These are phyloP conservation scores for Chalaropsis ovoidea DNA, from an alignment of 2,329 filamentous ascomycete genomes.

Conservation along the genomic window DNA sequence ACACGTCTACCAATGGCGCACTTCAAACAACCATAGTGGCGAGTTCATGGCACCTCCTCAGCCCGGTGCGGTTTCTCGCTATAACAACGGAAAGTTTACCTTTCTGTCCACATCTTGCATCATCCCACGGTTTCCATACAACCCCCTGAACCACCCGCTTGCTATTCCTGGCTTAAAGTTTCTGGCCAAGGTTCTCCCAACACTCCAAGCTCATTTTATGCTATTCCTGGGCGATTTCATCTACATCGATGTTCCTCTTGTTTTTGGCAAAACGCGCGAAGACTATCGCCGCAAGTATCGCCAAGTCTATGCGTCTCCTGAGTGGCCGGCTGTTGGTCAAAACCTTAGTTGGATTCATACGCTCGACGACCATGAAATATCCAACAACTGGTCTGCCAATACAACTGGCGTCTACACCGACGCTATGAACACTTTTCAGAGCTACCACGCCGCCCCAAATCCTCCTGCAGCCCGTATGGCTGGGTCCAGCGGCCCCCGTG, in stretches of 20 bases:
- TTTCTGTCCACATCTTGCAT: conserved; percentile 86
- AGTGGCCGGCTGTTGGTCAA: conserved; percentile 66
- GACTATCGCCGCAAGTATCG: conserved; percentile 87
- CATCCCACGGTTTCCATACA: conserved; percentile 83
- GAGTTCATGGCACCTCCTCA: conserved; percentile 69
- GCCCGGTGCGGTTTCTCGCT: conserved; percentile 51
- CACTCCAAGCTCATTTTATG: conserved; percentile 66
- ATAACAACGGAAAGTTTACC: conserved; percentile 62
- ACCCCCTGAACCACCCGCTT: conserved; percentile 68
- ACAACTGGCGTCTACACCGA: conserved; percentile 68
- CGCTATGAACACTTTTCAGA: conserved; percentile 72
- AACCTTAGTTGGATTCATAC: conserved; percentile 96
- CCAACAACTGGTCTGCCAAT: conserved; percentile 83
- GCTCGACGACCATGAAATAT: conserved; percentile 91
- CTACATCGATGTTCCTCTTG: conserved; percentile 77
- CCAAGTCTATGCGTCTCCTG: conserved; percentile 89
- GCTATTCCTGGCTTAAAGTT: conserved; percentile 70
- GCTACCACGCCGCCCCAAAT: conserved; percentile 79
- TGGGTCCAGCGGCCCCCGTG: conserved; percentile 33
- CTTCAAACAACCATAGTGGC: conserved; percentile 79
- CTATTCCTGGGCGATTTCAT: conserved; percentile 82
- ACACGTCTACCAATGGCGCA: conserved; percentile 68
- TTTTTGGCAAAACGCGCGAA: conserved; percentile 59
- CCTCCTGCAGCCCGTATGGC: conserved; percentile 56
- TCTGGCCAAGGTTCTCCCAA: conserved; percentile 61